Percentiles rank a stretch among this genome's conserved stretches.
Evolutionary conservation across 768 basidiomycete species (phyloP).

Genomic region (Chalciporus pseudorubinellus): DNA sequence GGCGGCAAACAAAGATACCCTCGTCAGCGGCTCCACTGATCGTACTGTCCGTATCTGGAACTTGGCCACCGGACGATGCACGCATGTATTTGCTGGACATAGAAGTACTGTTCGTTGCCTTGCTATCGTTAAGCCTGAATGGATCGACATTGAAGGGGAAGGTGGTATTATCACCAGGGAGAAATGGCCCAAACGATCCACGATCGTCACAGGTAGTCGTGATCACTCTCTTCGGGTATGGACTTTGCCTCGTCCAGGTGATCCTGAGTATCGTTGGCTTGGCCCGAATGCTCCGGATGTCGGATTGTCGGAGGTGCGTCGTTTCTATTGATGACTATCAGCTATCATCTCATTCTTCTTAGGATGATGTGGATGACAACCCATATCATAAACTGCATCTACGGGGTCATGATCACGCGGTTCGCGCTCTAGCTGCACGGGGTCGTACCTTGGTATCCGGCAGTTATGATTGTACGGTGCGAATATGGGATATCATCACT

Average conservation of each 20-base stretch:
- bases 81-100: slow-evolving; percentile 94
- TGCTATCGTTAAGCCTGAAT: slow-evolving; percentile 92
- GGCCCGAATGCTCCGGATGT: slow-evolving; percentile 59
- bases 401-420: slow-evolving; percentile 88
- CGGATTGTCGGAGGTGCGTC: slow-evolving; percentile 50
- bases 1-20: slow-evolving; percentile 81
- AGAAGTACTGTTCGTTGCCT: slow-evolving; percentile 95
- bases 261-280: slow-evolving; percentile 71
- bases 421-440: slow-evolving; percentile 87
- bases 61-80: slow-evolving; percentile 72
- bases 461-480: slow-evolving; percentile 92
- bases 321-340: background rate
- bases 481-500: slow-evolving; percentile 91
- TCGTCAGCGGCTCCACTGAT: slow-evolving; percentile 92
- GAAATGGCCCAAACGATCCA: slow-evolving; percentile 67
- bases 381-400: slow-evolving; percentile 87
- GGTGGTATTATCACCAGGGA: slow-evolving; percentile 61
- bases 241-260: slow-evolving; percentile 64
- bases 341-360: slow-evolving; percentile 9
- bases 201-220: slow-evolving; percentile 72
- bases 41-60: slow-evolving; percentile 94
- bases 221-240: slow-evolving; percentile 67
- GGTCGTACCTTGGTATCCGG: slow-evolving; percentile 91
- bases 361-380: slow-evolving; percentile 74
- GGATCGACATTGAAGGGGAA: slow-evolving; percentile 71